Evolutionary conservation across 2,329 filamentous ascomycete species (phyloP).

Genomic region (Talaromyces marneffei): DNA sequence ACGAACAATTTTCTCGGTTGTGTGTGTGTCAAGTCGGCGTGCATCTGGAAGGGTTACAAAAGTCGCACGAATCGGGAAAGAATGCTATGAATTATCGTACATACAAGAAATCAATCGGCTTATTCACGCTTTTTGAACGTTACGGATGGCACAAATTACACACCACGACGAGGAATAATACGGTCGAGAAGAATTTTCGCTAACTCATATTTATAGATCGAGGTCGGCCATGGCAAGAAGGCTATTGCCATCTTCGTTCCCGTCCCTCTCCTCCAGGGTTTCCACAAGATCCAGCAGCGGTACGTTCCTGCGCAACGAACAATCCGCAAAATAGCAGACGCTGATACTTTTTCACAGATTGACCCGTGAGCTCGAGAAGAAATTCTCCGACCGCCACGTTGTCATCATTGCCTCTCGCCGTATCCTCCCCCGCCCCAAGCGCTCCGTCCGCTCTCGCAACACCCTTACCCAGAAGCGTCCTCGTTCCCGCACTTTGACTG

Average conservation of each 20-base stretch:
- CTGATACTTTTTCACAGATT: conserved; percentile 55
- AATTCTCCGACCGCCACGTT: conserved; percentile 99
- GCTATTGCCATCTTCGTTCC: conserved; percentile 99
- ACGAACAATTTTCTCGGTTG: not conserved
- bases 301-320: conserved; percentile 49
- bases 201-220: conserved; percentile 62
- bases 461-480: conserved; percentile 98
- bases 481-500: conserved; percentile 93
- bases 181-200: conserved; percentile 12
- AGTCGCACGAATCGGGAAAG: not conserved
- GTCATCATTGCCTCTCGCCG: conserved; percentile 98
- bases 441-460: conserved; percentile 92
- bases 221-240: conserved; percentile 99
- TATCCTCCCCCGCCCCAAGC: conserved; percentile 97
- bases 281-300: conserved; percentile 99
- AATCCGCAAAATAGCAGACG: not conserved
- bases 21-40: conserved; percentile 1
- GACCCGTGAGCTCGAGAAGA: conserved; percentile 99
- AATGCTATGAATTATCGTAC: not conserved
- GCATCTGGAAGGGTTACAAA: not conserved
- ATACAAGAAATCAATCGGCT: not conserved
- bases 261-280: conserved; percentile 94
- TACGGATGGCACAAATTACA: not conserved
- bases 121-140: not conserved
- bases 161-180: not conserved